These are phyloP conservation scores for Penicillium occitanis DNA, from an alignment of 2,329 filamentous ascomycete genomes.

Conservation along the genomic window DNA sequence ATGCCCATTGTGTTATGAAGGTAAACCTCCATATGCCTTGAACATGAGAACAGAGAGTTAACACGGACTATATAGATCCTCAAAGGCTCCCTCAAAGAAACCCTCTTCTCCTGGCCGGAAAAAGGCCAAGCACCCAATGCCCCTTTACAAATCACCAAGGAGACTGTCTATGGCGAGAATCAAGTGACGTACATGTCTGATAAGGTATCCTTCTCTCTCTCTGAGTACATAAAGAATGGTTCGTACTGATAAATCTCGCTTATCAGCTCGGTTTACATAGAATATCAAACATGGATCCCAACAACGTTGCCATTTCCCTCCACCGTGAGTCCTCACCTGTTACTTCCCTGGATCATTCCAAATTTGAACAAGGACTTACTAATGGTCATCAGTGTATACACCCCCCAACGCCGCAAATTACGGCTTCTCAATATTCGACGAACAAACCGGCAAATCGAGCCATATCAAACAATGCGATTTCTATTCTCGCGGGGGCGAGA, in stretches of 20 bases:
- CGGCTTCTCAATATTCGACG: conserved; percentile 80
- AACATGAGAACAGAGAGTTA: background rate
- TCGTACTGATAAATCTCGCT: background rate
- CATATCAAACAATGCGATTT: conserved; percentile 71
- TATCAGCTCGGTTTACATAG: conserved; percentile 74
- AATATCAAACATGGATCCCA: conserved; percentile 70
- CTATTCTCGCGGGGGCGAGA: conserved; percentile 61
- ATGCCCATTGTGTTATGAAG: conserved; percentile 91
- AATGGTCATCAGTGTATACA: conserved; percentile 62
- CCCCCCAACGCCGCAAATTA: conserved; percentile 82
- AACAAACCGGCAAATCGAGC: conserved; percentile 69
- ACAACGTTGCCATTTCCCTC: conserved; percentile 77
- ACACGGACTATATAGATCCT: conserved; percentile 57
- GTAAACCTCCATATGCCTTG: conserved; percentile 28
- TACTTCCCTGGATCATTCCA: background rate
- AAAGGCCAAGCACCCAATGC: conserved; percentile 46
- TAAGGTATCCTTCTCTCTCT: conserved; percentile 42
- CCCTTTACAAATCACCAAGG: conserved; percentile 64
- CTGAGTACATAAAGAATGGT: no score
- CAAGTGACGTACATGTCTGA: conserved; percentile 86
- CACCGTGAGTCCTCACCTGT: conserved; percentile 59
- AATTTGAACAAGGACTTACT: background rate
- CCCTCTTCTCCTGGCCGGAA: conserved; percentile 72
- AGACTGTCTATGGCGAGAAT: conserved; percentile 67
- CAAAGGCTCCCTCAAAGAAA: conserved; percentile 75